A percentile compares a stretch with the other conserved stretches of the same genome.
These are phyloP conservation scores for Globisporangium canariense DNA, from an alignment of 352 stramenopile genomes.

Conservation along the genomic window DNA sequence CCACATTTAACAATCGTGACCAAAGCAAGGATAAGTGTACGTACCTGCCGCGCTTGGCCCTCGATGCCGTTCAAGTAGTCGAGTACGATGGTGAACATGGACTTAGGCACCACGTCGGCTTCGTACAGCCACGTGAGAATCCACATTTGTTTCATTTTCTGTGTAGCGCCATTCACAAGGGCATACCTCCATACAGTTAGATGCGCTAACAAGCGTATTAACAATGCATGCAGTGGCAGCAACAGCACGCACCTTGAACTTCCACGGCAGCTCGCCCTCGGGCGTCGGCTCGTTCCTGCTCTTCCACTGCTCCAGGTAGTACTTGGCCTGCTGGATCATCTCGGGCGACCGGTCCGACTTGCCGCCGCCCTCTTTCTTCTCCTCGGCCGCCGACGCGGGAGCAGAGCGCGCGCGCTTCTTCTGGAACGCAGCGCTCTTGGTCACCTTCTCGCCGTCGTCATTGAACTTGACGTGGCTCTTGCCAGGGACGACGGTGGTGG, in stretches of 20 bases:
- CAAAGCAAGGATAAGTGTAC: neutral
- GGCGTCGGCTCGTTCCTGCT: conserved; percentile 43
- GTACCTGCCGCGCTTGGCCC: conserved; percentile 53
- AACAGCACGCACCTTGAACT: conserved; percentile 60
- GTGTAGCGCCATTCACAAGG: conserved; percentile 9
- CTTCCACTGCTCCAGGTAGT: conserved; percentile 81
- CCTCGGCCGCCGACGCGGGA: conserved; percentile 10
- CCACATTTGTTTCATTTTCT: conserved; percentile 85
- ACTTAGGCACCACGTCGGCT: conserved; percentile 73
- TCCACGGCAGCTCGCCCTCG: conserved; percentile 65
- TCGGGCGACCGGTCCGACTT: conserved; percentile 74
- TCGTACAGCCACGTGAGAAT: conserved; percentile 83
- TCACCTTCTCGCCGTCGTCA: conserved; percentile 54
- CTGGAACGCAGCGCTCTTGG: conserved; percentile 18
- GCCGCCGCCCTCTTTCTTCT: conserved; percentile 40
- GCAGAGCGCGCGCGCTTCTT: conserved; percentile 47
- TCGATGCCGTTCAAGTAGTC: conserved; percentile 74
- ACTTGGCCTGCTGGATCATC: conserved; percentile 77
- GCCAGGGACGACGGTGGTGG: conserved; percentile 19
- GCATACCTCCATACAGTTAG: neutral
- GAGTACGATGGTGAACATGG: conserved; percentile 72
- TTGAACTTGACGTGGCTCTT: conserved; percentile 59
- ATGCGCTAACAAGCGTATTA: too few relatives aligned
- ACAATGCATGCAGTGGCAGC: neutral
- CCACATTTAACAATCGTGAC: neutral